Conservation (phyloP, 176 grass and related monocot genomes). For the Triticum timopheevii region DNA sequence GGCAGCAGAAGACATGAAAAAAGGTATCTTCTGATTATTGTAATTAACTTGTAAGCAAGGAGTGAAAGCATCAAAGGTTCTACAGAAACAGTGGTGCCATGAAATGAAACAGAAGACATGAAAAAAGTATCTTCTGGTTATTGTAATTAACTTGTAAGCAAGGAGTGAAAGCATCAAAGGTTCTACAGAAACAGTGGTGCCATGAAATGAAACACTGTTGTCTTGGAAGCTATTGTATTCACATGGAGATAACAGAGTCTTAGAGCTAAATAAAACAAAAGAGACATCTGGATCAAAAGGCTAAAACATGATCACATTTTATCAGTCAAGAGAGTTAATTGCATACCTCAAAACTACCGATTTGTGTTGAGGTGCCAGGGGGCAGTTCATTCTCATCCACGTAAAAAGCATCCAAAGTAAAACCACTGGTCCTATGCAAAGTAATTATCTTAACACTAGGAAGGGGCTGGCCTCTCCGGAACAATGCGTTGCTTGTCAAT, state of each 20-base stretch:
- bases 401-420: conserved; percentile 89
- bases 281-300: conserved; percentile 14
- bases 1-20: conserved; percentile 1
- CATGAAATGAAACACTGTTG: background rate
- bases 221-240: background rate
- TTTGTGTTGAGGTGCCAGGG: conserved; percentile 52
- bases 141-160: background rate
- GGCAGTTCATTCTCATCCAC: conserved; percentile 72
- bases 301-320: background rate
- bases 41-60: background rate
- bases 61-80: background rate
- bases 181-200: conserved; percentile 1
- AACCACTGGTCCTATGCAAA: conserved; percentile 48
- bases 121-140: background rate
- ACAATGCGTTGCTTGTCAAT: conserved; percentile 53
- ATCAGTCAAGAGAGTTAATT: background rate
- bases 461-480: conserved; percentile 71
- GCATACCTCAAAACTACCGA: conserved; percentile 82
- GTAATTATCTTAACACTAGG: conserved; percentile 84
- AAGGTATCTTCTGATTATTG: background rate
- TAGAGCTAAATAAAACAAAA: background rate
- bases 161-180: background rate
- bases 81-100: background rate
- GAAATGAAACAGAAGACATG: background rate
- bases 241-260: background rate